Percentiles rank a stretch among this genome's conserved stretches.
Conservation (phyloP, 73 alveolate species). For the Tetrahymena malaccensis region DNA sequence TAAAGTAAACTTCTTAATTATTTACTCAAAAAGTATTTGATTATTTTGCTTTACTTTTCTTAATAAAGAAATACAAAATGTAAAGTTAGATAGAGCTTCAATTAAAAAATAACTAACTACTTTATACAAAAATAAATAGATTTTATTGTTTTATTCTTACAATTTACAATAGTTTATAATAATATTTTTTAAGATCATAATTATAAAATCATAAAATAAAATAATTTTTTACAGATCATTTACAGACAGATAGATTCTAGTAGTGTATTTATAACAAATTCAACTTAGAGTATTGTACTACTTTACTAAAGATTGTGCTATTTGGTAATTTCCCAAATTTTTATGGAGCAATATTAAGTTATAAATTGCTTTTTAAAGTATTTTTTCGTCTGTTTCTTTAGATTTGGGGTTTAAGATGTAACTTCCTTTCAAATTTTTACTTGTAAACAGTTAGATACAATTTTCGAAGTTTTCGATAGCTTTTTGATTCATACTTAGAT, state of each 20-base stretch:
- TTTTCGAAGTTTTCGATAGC: neutral
- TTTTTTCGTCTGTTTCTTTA: neutral
- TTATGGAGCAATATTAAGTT: neutral
- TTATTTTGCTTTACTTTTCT: no score
- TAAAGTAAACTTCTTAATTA: no score
- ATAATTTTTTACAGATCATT: no score
- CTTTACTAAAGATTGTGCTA: neutral
- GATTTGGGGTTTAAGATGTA: neutral
- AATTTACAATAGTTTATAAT: no score
- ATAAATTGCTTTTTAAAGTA: neutral
- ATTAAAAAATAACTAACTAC: no score
- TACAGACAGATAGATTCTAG: neutral
- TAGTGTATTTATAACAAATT: neutral
- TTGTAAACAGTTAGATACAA: neutral
- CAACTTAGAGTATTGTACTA: neutral
- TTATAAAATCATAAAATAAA: no score
- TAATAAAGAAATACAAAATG: no score
- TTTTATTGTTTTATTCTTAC: no score
- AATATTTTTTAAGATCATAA: no score
- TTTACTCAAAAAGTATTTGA: no score
- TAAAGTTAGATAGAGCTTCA: no score
- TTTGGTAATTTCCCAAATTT: neutral
- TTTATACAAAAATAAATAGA: no score
- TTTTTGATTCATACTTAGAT: neutral
- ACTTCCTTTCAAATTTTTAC: neutral